Evolutionary conservation across 495 filamentous ascomycete genomes (phyloP).

Genomic region (Choiromyces venosus): DNA sequence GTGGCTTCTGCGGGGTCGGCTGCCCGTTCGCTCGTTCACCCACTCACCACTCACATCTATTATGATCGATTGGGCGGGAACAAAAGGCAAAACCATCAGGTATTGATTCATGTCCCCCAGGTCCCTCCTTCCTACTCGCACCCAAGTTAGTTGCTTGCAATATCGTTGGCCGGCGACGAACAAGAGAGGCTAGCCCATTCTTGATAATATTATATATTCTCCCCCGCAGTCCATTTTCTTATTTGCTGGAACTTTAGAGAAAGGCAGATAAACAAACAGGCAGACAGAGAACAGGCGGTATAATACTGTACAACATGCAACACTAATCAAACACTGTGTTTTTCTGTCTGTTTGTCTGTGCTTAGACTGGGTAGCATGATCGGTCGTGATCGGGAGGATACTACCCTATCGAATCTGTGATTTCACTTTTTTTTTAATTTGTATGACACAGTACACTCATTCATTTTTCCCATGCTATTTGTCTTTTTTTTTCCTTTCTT

Average conservation of each 20-base stretch:
- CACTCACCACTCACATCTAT: background rate
- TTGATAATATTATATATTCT: background rate
- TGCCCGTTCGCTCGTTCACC: background rate
- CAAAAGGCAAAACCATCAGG: background rate
- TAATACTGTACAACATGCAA: background rate
- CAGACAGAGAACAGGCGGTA: no score
- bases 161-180: background rate
- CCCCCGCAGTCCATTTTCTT: background rate
- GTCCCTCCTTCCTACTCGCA: background rate
- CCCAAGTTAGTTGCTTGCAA: background rate
- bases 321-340: background rate
- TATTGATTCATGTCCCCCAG: background rate
- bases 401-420: background rate
- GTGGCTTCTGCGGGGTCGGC: background rate
- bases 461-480: background rate
- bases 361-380: background rate
- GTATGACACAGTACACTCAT: background rate
- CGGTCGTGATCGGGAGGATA: background rate
- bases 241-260: background rate
- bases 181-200: background rate
- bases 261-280: background rate
- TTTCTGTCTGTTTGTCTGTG: background rate
- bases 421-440: slow-evolving; percentile 4
- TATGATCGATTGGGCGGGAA: background rate
- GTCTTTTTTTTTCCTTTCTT: no score